Evolutionary conservation across 208 protist genomes (phyloP).

Genomic region (Phytomonas francai): DNA sequence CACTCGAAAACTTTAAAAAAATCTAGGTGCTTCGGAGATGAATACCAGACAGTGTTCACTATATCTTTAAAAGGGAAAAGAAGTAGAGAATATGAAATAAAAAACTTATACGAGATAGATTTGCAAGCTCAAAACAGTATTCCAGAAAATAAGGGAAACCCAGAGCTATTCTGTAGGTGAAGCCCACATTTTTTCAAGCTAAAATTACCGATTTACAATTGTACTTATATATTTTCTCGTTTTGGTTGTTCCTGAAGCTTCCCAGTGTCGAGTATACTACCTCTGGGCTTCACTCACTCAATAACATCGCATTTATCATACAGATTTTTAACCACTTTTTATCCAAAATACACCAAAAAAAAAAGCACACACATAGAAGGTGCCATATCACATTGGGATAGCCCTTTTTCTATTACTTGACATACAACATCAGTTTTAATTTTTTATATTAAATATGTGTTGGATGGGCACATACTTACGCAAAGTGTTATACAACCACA

Average conservation of each 20-base stretch:
- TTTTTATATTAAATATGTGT: background rate
- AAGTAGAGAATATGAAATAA: background rate
- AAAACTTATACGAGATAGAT: background rate
- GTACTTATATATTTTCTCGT: slow-evolving; percentile 4
- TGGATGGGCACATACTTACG: slow-evolving; percentile 3
- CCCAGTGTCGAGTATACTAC: slow-evolving; percentile 4
- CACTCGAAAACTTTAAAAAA: slow-evolving; percentile 1
- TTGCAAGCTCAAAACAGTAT: background rate
- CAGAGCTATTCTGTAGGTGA: background rate
- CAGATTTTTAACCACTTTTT: background rate
- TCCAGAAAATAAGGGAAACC: background rate
- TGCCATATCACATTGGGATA: slow-evolving; percentile 3
- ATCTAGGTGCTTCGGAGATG: background rate
- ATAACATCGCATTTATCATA: slow-evolving; percentile 7
- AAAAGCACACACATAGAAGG: slow-evolving; percentile 5
- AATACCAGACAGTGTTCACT: background rate
- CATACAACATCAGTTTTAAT: slow-evolving; percentile 3
- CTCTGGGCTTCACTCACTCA: background rate
- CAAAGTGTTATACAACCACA: slow-evolving; percentile 2
- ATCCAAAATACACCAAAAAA: slow-evolving; percentile 8
- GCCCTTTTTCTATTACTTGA: slow-evolving; percentile 1
- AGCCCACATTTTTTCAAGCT: background rate
- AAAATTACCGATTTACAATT: slow-evolving; percentile 7
- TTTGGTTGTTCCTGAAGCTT: slow-evolving; percentile 2
- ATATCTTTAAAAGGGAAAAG: slow-evolving; percentile 4